phyloP scores from a whole-genome alignment of 106 monocot genomes.

The Dioscorea zingiberensis region DNA sequence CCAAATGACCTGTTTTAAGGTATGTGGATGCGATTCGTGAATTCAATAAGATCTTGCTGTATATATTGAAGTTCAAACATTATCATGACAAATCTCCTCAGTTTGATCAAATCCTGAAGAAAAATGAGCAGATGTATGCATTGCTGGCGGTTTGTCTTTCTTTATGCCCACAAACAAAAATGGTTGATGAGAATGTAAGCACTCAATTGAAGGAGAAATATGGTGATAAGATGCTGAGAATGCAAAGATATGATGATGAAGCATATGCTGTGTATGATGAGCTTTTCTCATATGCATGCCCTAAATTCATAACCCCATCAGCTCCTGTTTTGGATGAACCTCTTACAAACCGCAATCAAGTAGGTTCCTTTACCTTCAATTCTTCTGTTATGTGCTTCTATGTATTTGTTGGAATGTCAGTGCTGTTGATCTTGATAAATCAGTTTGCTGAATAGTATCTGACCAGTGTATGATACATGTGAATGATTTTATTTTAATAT shows the following conservation, averaged over 20 bases:
- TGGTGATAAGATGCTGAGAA: slow-evolving; percentile 88
- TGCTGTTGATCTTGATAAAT: no score
- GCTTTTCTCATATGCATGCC: slow-evolving; percentile 94
- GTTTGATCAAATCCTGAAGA: slow-evolving; percentile 95
- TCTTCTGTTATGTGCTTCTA: no score
- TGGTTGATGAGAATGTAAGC: slow-evolving; percentile 84
- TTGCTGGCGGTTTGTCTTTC: slow-evolving; percentile 82
- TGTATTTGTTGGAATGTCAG: no score
- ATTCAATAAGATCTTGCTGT: slow-evolving; percentile 89
- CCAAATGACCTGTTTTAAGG: slow-evolving; percentile 21
- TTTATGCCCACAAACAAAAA: slow-evolving; percentile 79
- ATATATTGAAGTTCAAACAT: slow-evolving; percentile 91
- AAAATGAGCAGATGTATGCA: slow-evolving; percentile 99
- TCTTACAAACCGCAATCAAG: slow-evolving; percentile 92
- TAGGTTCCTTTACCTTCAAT: slow-evolving; percentile 7
- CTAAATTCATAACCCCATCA: slow-evolving; percentile 92
- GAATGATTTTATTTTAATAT: no score
- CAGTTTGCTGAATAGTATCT: no score
- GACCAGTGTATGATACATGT: no score
- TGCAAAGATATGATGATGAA: slow-evolving; percentile 94
- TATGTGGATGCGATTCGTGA: slow-evolving; percentile 78
- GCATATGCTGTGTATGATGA: slow-evolving; percentile 87
- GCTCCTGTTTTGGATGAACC: slow-evolving; percentile 74
- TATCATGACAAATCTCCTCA: slow-evolving; percentile 95
- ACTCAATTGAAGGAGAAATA: slow-evolving; percentile 90